phyloP scores from a whole-genome alignment of 768 basidiomycete genomes.

The Leccinum subgranulosum region DNA sequence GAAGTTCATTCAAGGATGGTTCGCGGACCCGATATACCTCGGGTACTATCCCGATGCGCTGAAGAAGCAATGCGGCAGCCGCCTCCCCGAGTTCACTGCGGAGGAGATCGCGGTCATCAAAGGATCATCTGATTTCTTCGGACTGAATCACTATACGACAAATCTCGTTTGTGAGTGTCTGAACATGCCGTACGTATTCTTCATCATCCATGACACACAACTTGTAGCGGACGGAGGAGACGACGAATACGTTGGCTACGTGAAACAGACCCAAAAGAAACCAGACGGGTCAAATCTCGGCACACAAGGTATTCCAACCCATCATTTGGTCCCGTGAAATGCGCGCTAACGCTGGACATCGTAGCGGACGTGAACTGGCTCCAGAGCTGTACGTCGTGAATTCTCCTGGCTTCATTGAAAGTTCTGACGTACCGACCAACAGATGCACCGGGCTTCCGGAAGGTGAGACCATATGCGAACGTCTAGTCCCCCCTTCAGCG shows the following conservation, averaged over 20 bases:
- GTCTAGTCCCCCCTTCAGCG: background rate
- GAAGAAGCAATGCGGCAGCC: constrained; percentile 53
- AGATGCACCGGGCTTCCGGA: constrained; percentile 70
- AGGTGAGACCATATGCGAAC: constrained; percentile 33
- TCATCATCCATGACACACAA: background rate
- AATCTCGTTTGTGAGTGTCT: constrained; percentile 57
- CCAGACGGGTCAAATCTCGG: constrained; percentile 69
- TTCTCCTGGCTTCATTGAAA: background rate
- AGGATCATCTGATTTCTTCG: constrained; percentile 72
- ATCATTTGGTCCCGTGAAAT: background rate
- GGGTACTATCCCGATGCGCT: constrained; percentile 67
- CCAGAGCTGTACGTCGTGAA: constrained; percentile 54
- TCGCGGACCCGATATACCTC: constrained; percentile 70
- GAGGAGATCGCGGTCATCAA: constrained; percentile 59
- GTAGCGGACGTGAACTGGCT: constrained; percentile 67
- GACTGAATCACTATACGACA: constrained; percentile 78
- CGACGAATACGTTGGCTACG: constrained; percentile 63
- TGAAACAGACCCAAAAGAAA: constrained; percentile 60
- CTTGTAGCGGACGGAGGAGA: constrained; percentile 55
- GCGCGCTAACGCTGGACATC: background rate
- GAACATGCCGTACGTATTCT: background rate
- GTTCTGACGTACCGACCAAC: background rate
- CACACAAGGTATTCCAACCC: constrained; percentile 49
- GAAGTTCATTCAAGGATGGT: constrained; percentile 48
- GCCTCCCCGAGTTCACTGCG: constrained; percentile 57